These are phyloP conservation scores for Lodderomyces theae DNA, from an alignment of 1,139 yeast species.

Conservation along the genomic window DNA sequence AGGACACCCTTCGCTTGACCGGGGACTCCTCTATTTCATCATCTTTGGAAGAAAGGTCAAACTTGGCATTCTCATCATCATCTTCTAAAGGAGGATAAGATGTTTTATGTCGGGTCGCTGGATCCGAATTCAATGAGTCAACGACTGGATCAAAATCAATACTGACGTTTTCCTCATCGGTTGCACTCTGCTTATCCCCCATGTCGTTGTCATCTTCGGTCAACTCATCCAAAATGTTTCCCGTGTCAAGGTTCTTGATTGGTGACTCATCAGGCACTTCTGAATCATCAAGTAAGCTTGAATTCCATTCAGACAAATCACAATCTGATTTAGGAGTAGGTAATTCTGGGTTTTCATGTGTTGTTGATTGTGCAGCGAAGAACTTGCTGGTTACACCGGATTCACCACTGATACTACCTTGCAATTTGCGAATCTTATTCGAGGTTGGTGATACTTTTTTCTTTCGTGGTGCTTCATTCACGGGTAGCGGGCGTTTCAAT, in stretches of 20 bases:
- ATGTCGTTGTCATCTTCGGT: conserved; percentile 20
- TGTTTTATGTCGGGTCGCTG: background rate
- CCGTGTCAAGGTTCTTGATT: conserved; percentile 10
- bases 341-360: conserved; percentile 14
- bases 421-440: conserved; percentile 11
- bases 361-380: conserved; percentile 21
- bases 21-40: conserved; percentile 48
- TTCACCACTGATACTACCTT: background rate
- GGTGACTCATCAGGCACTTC: conserved; percentile 34
- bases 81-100: background rate
- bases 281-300: conserved; percentile 33
- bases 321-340: conserved; percentile 6
- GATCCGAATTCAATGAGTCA: background rate
- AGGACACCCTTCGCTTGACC: conserved; percentile 13
- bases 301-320: conserved; percentile 13
- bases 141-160: background rate
- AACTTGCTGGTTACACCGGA: conserved; percentile 13
- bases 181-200: conserved; percentile 6
- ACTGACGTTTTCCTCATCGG: conserved; percentile 13
- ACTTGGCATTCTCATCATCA: conserved; percentile 2
- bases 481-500: conserved; percentile 1
- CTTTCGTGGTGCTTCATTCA: conserved; percentile 3
- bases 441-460: conserved; percentile 13
- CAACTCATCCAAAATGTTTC: conserved; percentile 17
- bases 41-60: conserved; percentile 26